Base-by-base conservation (phyloP, 345 rosid genomes). In the Hibiscus trionum region DNA sequence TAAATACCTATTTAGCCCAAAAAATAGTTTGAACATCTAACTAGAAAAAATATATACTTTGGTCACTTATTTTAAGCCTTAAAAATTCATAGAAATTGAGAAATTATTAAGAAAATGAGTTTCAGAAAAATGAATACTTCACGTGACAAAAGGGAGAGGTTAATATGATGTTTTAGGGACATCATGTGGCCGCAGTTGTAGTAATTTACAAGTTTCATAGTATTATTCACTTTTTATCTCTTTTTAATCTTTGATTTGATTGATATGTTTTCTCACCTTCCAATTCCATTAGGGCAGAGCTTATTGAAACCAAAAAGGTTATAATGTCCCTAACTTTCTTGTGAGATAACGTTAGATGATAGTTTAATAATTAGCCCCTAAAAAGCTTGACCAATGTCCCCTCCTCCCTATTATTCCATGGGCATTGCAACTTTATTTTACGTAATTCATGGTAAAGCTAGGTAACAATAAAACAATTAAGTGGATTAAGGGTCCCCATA, bases 401-500 rank as follows among this genome's bases (percentile, higher is more conserved):
- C 35, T 60, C 3, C 1, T 42, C 26, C 26, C 69, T 10, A 10
- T 33, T 3, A 19, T 11, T 42, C 21, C 15, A 39, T 39, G 31
- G 53, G 44, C 26, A 49, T 27, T 67, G 42, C 15, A 26, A 27
- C 39, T 60, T 42, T 35, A 12, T 60, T 21, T 7, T 15, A 21
- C 37, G 31, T 37, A 15, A 52, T 49, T 76, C 44, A 46, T 59
- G 72, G 69, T 61, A 52, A 50, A 33, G 37, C 57, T 49, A 56
- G 55, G 65, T 19, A 63, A 75, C 73, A 75, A 77, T 59, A 46
- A 7, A 47, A 3, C 11, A 42, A 44, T 17, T 63, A 69, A 52
- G 56, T 64, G 72, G 82, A 73, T 69, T 58, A 59, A 71, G 68
- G 64, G 78, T 69, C 77, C 61, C 7, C 77, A 75, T 78, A 75